These are phyloP conservation scores for Globomyces pollinis-pini DNA, from an alignment of 192 early-diverging fungal genomes.

Conservation along the genomic window DNA sequence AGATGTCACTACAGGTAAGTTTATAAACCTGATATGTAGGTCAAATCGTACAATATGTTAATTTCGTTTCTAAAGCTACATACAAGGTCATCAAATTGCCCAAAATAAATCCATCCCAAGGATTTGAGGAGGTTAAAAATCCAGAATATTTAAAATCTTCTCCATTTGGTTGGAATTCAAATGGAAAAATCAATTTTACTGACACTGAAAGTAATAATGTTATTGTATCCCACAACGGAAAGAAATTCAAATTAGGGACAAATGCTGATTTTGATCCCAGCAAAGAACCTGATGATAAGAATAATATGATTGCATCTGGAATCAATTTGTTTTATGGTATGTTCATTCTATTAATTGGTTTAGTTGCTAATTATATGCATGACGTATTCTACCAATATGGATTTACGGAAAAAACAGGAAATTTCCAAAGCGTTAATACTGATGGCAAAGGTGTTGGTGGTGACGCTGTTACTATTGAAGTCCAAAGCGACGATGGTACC, in stretches of 20 bases:
- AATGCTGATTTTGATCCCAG: background rate
- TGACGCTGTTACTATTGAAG: slow-evolving; percentile 51
- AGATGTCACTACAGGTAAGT: slow-evolving; percentile 4
- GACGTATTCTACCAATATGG: slow-evolving; percentile 26
- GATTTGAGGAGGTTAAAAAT: slow-evolving; percentile 2
- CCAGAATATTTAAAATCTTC: slow-evolving; percentile 13
- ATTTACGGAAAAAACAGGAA: slow-evolving; percentile 25
- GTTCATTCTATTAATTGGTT: too few species aligned
- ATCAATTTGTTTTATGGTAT: slow-evolving; percentile 27
- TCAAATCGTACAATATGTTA: slow-evolving; percentile 2
- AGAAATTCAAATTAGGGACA: slow-evolving; percentile 34
- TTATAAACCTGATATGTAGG: too few species aligned
- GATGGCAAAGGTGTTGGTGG: slow-evolving; percentile 18
- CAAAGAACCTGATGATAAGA: background rate
- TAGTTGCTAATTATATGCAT: slow-evolving; percentile 22
- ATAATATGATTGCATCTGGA: slow-evolving; percentile 18
- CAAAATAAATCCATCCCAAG: slow-evolving; percentile 5
- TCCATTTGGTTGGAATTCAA: slow-evolving; percentile 35
- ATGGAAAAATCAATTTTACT: slow-evolving; percentile 22
- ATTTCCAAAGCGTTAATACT: slow-evolving; percentile 28
- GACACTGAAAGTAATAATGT: slow-evolving; percentile 8
- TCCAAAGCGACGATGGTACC: slow-evolving; percentile 30
- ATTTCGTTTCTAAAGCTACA: background rate
- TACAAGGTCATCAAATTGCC: slow-evolving; percentile 11
- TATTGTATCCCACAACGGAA: slow-evolving; percentile 31